Evolutionary conservation across 2,329 filamentous ascomycete species (phyloP), one percentile per base, ranked within the genome.

Genomic region (Paracorniculantispora psalliotae): DNA sequence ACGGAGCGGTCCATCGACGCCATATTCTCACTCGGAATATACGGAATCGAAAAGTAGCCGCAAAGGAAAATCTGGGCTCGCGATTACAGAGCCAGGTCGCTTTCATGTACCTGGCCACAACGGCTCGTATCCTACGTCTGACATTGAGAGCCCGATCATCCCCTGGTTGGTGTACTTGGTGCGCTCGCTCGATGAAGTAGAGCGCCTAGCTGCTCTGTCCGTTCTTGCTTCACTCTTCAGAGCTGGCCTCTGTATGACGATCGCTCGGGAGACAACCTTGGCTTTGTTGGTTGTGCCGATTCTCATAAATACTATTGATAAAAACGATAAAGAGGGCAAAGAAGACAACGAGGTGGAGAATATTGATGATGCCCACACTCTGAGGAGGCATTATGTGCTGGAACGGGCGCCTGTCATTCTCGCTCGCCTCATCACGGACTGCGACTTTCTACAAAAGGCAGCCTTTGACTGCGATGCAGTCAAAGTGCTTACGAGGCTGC

Each of bases 351-450:
- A 85, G 41, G 70, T 70, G 13, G 65, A 73, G 13, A 73, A 76
- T 26, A 67, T 66, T 35, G 69, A 72, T 47, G 66, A 70, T 19
- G 69, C 72, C 39, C 71, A 78, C 37, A 72, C 76, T 54, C 67
- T 71, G 43, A 62, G 58, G 15, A 68, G 69, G 50, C 67, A 67
- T 19, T 65, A 63, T 9, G 78, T 91, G 13, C 79, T 86, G 58
- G 90, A 93, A 69, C 84, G 84, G 62, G 86, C 89, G 2, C 90
- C 92, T 8, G 81, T 84, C 1, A 82, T 96, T 12, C 78, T 97
- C 57, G 90, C 91, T 17, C 85, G 87, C 48, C 79, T 97, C 41
- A 85, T 96, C 19, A 85, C 86, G 26, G 90, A 94, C 67, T 91
- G 87, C 69, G 85, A 89, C 61, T 81, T 84, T 60, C 79, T 97